phyloP scores from a whole-genome alignment of 2,329 filamentous ascomycete genomes.

The Penicillium italicum region DNA sequence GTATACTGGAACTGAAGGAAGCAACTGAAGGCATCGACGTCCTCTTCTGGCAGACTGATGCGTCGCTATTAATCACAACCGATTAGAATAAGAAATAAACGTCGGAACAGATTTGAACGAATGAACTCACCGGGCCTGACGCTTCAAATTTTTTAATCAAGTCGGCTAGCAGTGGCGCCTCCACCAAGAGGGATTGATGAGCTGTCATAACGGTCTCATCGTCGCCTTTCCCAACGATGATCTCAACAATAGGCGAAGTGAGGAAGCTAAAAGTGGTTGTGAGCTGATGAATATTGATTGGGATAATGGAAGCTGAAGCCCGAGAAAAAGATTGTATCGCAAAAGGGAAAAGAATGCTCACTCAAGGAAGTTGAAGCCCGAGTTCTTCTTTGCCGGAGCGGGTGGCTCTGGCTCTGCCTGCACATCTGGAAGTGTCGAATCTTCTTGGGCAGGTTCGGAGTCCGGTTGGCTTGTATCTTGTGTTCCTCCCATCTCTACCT shows the following conservation, averaged over 20 bases:
- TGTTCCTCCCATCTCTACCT: slow-evolving; percentile 28
- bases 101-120: background rate
- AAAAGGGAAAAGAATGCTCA: slow-evolving; percentile 15
- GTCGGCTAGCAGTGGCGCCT: slow-evolving; percentile 71
- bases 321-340: background rate
- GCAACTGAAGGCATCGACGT: slow-evolving; percentile 70
- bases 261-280: slow-evolving; percentile 49
- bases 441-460: slow-evolving; percentile 19
- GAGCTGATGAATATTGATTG: slow-evolving; percentile 1
- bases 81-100: background rate
- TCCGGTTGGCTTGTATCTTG: slow-evolving; percentile 15
- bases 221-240: slow-evolving; percentile 62
- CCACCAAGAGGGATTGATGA: slow-evolving; percentile 71
- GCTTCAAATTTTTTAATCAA: slow-evolving; percentile 60
- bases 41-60: slow-evolving; percentile 65
- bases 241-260: slow-evolving; percentile 64
- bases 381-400: slow-evolving; percentile 18
- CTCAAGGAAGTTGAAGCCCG: slow-evolving; percentile 30
- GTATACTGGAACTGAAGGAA: slow-evolving; percentile 84
- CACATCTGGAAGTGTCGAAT: slow-evolving; percentile 21
- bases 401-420: slow-evolving; percentile 12
- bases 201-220: slow-evolving; percentile 65
- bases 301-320: background rate
- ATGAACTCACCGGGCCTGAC: slow-evolving; percentile 56
- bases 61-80: slow-evolving; percentile 50